Evolutionary conservation across 2,329 filamentous ascomycete genomes (phyloP).

Genomic region (Orbilia ellipsospora): DNA sequence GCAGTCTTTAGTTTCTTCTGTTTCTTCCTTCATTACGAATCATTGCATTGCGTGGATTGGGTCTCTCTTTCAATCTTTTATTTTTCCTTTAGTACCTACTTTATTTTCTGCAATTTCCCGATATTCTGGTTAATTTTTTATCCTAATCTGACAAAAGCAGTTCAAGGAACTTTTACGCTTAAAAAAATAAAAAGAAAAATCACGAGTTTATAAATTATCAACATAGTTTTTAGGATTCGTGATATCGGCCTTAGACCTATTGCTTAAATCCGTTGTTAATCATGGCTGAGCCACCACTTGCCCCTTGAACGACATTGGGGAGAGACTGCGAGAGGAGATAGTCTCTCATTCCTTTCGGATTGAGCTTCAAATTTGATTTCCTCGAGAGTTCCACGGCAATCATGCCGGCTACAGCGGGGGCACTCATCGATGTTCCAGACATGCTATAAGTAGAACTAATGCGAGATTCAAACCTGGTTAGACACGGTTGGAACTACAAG

Average conservation of each 20-base stretch:
- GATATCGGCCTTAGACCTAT: not conserved
- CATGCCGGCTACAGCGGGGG: conserved; percentile 38
- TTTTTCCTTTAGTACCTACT: conserved; percentile 11
- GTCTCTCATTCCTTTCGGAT: conserved; percentile 19
- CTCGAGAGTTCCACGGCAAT: conserved; percentile 42
- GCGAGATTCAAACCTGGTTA: not conserved
- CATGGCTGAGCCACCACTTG: conserved; percentile 9
- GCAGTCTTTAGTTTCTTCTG: conserved; percentile 26
- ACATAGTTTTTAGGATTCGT: not conserved
- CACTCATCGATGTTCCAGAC: conserved; percentile 40
- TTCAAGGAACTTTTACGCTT: not conserved
- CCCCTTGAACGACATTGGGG: conserved; percentile 14
- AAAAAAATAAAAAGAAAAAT: conserved; percentile 10
- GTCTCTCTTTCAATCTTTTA: conserved; percentile 46
- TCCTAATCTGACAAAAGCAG: conserved; percentile 29
- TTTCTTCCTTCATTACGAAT: conserved; percentile 39
- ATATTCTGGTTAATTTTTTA: conserved; percentile 15
- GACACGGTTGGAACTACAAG: not conserved
- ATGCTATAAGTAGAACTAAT: conserved; percentile 15
- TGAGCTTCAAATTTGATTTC: conserved; percentile 19
- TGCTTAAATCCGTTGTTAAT: conserved; percentile 26
- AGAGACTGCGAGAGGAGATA: conserved; percentile 19
- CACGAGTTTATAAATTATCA: not conserved
- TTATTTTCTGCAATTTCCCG: conserved; percentile 15
- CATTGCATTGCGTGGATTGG: conserved; percentile 55